A percentile compares a stretch with the other conserved stretches of the same genome.
Evolutionary conservation across 768 basidiomycete species (phyloP).

Genomic region (Rhizopogon salebrosus): DNA sequence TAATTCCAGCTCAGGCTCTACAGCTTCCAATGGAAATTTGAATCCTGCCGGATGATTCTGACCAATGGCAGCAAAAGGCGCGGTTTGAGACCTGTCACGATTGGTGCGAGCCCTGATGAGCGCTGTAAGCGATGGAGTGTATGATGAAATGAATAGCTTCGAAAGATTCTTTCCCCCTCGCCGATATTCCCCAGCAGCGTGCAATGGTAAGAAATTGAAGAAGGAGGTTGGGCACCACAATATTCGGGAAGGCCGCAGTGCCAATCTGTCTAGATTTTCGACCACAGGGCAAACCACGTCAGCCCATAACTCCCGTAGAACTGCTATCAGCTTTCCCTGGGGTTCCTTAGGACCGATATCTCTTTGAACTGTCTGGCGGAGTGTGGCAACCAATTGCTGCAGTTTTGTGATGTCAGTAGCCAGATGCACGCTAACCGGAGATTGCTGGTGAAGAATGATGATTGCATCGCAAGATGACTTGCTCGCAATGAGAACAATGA

Average conservation of each 20-base stretch:
- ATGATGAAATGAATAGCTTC: conserved; percentile 4
- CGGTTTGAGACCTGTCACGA: no score
- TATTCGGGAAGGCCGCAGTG: not conserved
- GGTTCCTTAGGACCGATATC: no score
- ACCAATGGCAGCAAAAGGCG: no score
- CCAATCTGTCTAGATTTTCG: not conserved
- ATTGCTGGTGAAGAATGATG: conserved; percentile 2
- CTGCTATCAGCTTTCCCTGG: not conserved
- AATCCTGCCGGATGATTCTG: no score
- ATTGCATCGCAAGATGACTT: conserved; percentile 3
- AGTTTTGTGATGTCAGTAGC: not conserved
- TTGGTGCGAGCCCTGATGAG: conserved; percentile 9
- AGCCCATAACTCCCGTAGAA: not conserved
- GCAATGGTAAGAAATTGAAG: conserved; percentile 5
- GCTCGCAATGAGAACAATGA: conserved; percentile 1
- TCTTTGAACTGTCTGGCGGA: not conserved
- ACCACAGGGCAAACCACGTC: not conserved
- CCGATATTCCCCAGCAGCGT: not conserved
- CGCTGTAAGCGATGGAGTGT: no score
- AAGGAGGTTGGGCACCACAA: conserved; percentile 4
- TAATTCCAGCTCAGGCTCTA: no score
- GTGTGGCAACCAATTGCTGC: not conserved
- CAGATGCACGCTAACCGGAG: not conserved
- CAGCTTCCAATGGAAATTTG: no score
- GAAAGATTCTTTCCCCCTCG: not conserved